Evolutionary conservation across 1,284 basidiomycete genomes (phyloP).

Genomic region (Fomitopsis pinicola): DNA sequence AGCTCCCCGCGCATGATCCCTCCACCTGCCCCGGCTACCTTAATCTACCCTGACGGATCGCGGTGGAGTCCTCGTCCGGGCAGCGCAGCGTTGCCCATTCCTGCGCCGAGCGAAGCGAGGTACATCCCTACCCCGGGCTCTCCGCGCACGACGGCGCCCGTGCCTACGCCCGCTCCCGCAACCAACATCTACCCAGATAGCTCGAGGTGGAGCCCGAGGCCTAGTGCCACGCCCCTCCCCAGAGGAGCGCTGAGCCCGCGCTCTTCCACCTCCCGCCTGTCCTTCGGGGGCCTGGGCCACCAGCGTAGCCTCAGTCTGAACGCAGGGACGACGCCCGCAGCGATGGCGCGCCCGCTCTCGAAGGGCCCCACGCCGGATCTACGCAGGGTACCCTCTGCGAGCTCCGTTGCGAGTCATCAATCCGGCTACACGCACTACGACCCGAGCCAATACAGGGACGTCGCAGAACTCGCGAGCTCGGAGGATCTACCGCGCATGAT

Average conservation of each 20-base stretch:
- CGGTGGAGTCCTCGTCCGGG: neutral
- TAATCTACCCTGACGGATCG: slow-evolving; percentile 11
- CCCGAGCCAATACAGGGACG: slow-evolving; percentile 24
- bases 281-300: slow-evolving; percentile 9
- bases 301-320: slow-evolving; percentile 26
- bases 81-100: neutral
- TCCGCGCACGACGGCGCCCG: slow-evolving; percentile 3
- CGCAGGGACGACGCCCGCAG: slow-evolving; percentile 27
- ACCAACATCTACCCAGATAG: slow-evolving; percentile 8
- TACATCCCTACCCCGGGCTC: slow-evolving; percentile 8
- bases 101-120: neutral
- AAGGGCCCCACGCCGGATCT: slow-evolving; percentile 12
- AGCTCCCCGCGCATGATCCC: slow-evolving; percentile 6
- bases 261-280: slow-evolving; percentile 15
- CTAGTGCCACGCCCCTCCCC: neutral
- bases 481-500: slow-evolving; percentile 19
- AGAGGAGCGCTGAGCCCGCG: slow-evolving; percentile 13
- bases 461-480: slow-evolving; percentile 28
- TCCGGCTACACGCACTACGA: slow-evolving; percentile 26
- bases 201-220: neutral
- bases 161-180: neutral
- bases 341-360: slow-evolving; percentile 20
- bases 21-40: neutral
- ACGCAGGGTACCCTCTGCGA: slow-evolving; percentile 22
- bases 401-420: slow-evolving; percentile 23